Conservation (phyloP, 1,284 basidiomycete genomes). For the Chondrostereum purpureum region DNA sequence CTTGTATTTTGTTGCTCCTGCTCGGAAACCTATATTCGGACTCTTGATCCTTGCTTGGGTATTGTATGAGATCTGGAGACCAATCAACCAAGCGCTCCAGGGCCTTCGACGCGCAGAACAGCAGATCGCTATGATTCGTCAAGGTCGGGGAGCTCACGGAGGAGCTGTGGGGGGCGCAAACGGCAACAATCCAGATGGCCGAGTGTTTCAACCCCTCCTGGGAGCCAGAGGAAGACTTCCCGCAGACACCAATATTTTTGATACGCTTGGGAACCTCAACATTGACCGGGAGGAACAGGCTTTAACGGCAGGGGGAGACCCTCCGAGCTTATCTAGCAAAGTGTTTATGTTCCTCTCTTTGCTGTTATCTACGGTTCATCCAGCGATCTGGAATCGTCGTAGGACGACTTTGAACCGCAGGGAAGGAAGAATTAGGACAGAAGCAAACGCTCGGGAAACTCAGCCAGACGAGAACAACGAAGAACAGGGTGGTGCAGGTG, state of each 20-base stretch:
- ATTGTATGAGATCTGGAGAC: constrained; percentile 70
- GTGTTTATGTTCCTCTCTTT: constrained; percentile 48
- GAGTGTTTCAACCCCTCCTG: neutral
- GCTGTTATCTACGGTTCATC: constrained; percentile 59
- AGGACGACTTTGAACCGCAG: constrained; percentile 36
- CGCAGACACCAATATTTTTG: constrained; percentile 28
- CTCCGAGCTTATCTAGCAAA: constrained; percentile 46
- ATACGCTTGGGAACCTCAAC: constrained; percentile 51
- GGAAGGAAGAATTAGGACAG: neutral
- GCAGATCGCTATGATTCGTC: neutral
- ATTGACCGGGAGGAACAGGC: constrained; percentile 48
- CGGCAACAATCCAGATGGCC: neutral
- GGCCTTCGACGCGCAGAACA: neutral
- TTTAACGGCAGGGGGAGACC: constrained; percentile 23
- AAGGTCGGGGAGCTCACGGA: neutral
- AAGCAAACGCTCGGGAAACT: constrained; percentile 24
- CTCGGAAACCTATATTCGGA: constrained; percentile 66
- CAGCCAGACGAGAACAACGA: constrained; percentile 26
- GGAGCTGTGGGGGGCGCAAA: neutral
- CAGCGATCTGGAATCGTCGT: constrained; percentile 70
- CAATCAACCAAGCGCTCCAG: constrained; percentile 17
- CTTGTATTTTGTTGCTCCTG: constrained; percentile 74
- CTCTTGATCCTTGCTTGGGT: constrained; percentile 64
- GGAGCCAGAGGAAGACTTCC: neutral
- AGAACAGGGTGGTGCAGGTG: constrained; percentile 25